phyloP scores from a whole-genome alignment of 177 flowering plant species.

The Vitis hybrid region DNA sequence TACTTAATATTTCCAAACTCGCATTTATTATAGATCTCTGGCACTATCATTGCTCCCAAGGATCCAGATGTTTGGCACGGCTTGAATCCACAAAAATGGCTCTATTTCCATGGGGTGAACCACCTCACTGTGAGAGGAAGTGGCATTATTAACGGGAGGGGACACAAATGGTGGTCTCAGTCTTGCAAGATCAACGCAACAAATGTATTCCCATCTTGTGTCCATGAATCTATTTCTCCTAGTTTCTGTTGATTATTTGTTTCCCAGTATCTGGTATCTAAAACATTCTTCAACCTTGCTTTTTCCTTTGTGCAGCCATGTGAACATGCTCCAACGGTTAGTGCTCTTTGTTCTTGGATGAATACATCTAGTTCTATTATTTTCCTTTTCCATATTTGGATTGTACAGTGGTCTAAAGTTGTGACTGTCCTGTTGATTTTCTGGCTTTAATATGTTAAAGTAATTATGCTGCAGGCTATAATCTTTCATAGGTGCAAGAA shows the following conservation, averaged over 20 bases:
- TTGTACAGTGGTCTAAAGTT: not conserved
- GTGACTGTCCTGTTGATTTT: not conserved
- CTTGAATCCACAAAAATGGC: constrained; percentile 68
- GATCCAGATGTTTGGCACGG: constrained; percentile 76
- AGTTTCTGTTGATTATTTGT: not conserved
- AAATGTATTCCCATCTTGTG: constrained; percentile 42
- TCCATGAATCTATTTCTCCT: not conserved
- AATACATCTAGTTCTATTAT: constrained; percentile 1
- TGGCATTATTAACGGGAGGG: constrained; percentile 83
- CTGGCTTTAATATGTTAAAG: not conserved
- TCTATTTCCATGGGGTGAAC: constrained; percentile 71
- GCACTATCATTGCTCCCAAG: constrained; percentile 69
- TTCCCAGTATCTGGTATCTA: not conserved
- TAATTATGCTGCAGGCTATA: constrained; percentile 59
- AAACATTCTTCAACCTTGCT: not conserved
- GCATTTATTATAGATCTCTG: constrained; percentile 52
- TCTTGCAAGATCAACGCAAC: constrained; percentile 78
- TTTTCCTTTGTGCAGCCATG: constrained; percentile 65
- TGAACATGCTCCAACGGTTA: constrained; percentile 84
- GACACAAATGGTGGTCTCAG: constrained; percentile 83
- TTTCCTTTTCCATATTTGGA: constrained; percentile 1
- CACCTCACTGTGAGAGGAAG: constrained; percentile 70
- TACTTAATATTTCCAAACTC: constrained; percentile 2
- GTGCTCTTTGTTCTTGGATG: constrained; percentile 26
- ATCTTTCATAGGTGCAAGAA: constrained; percentile 80